These are phyloP conservation scores for Fusarium anguioides DNA, from an alignment of 2,329 filamentous ascomycete genomes.

Conservation along the genomic window DNA sequence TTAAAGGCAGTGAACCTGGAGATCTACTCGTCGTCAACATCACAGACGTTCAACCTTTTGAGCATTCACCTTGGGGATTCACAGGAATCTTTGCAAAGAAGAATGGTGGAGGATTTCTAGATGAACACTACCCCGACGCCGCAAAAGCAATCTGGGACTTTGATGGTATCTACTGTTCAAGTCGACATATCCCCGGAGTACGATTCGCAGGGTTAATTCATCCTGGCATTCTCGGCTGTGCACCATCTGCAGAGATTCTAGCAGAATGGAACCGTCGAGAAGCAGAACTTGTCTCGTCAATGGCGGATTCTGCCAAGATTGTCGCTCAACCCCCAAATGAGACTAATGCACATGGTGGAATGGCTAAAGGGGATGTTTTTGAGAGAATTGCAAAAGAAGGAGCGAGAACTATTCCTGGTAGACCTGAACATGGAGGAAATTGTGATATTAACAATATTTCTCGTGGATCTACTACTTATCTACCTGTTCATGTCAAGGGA, in stretches of 20 bases:
- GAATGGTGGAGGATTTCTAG: constrained; percentile 90
- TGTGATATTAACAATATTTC: constrained; percentile 92
- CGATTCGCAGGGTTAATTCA: constrained; percentile 91
- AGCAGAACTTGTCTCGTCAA: constrained; percentile 78
- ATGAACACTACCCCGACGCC: constrained; percentile 86
- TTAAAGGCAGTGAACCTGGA: constrained; percentile 85
- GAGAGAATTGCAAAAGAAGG: constrained; percentile 80
- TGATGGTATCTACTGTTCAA: constrained; percentile 76
- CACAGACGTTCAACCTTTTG: constrained; percentile 89
- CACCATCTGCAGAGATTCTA: constrained; percentile 81
- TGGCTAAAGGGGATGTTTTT: constrained; percentile 66
- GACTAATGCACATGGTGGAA: constrained; percentile 78
- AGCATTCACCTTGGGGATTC: constrained; percentile 90
- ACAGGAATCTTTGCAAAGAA: constrained; percentile 82
- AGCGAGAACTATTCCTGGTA: constrained; percentile 84
- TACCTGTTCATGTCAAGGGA: constrained; percentile 86
- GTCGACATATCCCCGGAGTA: constrained; percentile 86
- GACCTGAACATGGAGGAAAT: constrained; percentile 89
- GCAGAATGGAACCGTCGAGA: constrained; percentile 87
- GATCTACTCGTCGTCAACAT: constrained; percentile 90
- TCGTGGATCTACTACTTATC: constrained; percentile 82
- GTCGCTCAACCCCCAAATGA: constrained; percentile 83
- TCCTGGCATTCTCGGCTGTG: constrained; percentile 90
- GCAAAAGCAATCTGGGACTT: constrained; percentile 71
- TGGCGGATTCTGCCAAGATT: constrained; percentile 62